Evolutionary conservation across 1,139 yeast genomes (phyloP), one percentile per base, ranked within the genome.

Genomic region (Zygoascus hellenicus): DNA sequence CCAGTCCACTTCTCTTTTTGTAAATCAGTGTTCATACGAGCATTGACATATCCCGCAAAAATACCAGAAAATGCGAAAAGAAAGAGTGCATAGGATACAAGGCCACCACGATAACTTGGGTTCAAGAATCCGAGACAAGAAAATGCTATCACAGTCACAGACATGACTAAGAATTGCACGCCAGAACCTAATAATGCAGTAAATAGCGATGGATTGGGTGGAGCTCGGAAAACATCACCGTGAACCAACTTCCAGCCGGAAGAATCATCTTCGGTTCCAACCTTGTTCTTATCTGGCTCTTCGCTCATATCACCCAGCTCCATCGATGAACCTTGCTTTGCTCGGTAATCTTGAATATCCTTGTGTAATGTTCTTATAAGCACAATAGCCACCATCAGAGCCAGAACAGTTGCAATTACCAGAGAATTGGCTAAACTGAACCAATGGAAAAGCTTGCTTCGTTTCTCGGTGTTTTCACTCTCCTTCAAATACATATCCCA

Each of bases 401-500:
- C 75, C 5, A 82, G 69, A 38, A 83, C 70, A 4, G 76, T 65
- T 3, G 82, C 77, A 43, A 84, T 69, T 1, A 82, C 80, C 15
- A 83, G 59, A 0, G 90, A 80, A 60, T 83, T 83, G 43, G 81
- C 67, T 46, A 84, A 65, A 0, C 92, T 80, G 35, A 83, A 61
- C 89, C 90, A 83, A 59, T 83, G 94, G 44, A 83, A 77, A 9
- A 47, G 43, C 19, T 41, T 39, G 19, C 46, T 35, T 26, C 43
- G 45, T 29, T 74, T 75, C 19, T 71, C 68, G 5, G 66, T 64
- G 36, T 66, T 65, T 32, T 74, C 76, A 43, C 78, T 85, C 54
- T 77, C 74, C 47, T 77, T 75, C 59, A 82, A 76, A 62, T 83
- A 88, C 57, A 81, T 68, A 46, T 80, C 80, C 95, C 95, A 87